phyloP scores from a whole-genome alignment of 179 eudicot genomes.

The Heliamphora pulchella region DNA sequence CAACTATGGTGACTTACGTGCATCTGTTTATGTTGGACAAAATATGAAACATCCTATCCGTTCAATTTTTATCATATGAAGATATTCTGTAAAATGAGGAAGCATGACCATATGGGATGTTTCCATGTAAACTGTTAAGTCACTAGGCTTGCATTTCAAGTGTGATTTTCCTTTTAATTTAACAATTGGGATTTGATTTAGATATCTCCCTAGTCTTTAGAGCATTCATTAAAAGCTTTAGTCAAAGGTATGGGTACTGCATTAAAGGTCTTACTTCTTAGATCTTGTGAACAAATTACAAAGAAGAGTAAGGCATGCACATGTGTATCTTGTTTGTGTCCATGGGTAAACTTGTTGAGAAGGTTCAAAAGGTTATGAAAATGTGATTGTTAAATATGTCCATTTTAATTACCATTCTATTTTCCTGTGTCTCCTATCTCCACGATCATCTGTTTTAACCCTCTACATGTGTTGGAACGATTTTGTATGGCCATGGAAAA shows the following conservation, averaged over 20 bases:
- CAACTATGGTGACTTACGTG: neutral
- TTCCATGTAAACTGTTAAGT: neutral
- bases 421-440: neutral
- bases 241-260: neutral
- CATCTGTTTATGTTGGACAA: neutral
- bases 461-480: neutral
- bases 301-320: neutral
- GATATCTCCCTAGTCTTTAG: neutral
- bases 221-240: neutral
- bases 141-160: neutral
- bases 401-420: neutral
- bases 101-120: neutral
- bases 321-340: neutral
- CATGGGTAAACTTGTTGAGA: neutral
- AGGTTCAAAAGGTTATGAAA: neutral
- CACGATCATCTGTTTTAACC: neutral
- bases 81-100: neutral
- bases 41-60: neutral
- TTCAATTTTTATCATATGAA: neutral
- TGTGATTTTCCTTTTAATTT: neutral
- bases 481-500: neutral
- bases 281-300: neutral
- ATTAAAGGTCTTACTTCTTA: neutral
- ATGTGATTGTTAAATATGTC: neutral
- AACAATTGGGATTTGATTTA: neutral